Base-by-base conservation (phyloP, 371 early-diverging fungal genomes). In the Lichtheimia corymbifera region DNA sequence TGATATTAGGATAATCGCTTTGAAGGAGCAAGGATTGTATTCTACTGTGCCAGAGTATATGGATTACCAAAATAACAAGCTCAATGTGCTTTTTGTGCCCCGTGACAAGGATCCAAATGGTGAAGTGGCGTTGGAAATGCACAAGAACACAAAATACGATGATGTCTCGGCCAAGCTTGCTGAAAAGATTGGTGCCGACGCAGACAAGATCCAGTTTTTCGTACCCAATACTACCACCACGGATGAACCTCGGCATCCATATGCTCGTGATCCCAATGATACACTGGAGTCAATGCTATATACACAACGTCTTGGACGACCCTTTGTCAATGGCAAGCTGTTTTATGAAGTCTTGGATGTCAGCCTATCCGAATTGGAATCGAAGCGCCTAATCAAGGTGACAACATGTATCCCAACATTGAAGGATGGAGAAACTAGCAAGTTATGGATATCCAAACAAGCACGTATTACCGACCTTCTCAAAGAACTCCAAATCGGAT, bases 291-390 rank as follows among this genome's bases (percentile, higher is more conserved):
- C 67, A 14, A 63, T 77, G 25, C 51, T 62, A n/a, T 58, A 66
- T 24, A 53, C 53, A n/a, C 35, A 35, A 35, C 28, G 28, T n/a
- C 61, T 53, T 50, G 18, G 22, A 14, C 61, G 44, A 20, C n/a
- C 20, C 3, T 27, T 35, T 9, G 41, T 41, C 17, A 57, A 59
- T 42, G 43, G 60, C 4, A 63, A 58, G 17, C 35, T 96, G 11
- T 83, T 79, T 58, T 97, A 95, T 68, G 97, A 97, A 66, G 81
- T 91, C 35, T 62, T 96, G 57, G 91, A 93, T 42, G 79, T 95
- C 18, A 83, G 85, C 17, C 73, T 96, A 42, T 74, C 77, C 11
- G 94, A 96, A 66, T 76, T 95, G 28, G 96, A 97, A 59, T 84
- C 76, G 47, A 93, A 93, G 68, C 85, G 88, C 41, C 55, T 51